Evolutionary conservation across 495 filamentous ascomycete genomes (phyloP), one percentile per base, ranked within the genome.

Genomic region (Xylaria grammica): DNA sequence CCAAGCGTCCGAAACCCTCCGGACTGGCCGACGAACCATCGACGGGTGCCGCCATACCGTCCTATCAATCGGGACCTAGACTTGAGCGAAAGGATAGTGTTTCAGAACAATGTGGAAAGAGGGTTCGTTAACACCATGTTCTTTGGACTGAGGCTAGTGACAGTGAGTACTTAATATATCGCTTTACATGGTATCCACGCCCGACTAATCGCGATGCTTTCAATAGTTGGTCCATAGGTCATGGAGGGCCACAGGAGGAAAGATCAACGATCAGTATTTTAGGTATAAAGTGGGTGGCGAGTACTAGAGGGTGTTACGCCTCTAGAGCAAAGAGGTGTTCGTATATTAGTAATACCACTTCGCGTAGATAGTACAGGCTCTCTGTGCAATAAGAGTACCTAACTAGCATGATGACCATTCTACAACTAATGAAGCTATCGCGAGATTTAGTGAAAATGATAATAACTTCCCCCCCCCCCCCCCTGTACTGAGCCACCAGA

Each of bases 51-150:
- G 19, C 63, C 76, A 0, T 81, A 84, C 61, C 74, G 84, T 10
- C 81, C 84, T 10, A 68, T 81, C 10, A 82, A 85, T 64, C 73
- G 61, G 27, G 62, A 81, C n/a, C 73, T 83, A 5, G 76, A 82
- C 57, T 71, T 66, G 19, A 66, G 44, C 2, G 67, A 81, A 40
- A 61, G 84, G 56, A 72, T 78, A 2, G 76, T 76, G n/a, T 81
- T 80, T n/a, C 68, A 58, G 13, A 82, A 79, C 69, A 56, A 34
- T 6, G 67, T 71, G 5, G 83, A 86, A 69, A 70, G 65, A 49
- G 75, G 68, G 20, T 84, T 87, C 58, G 73, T 85, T 51, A 74
- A 74, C 49, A 66, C 79, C 1, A 85, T 88, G 84, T 77, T 86
- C 52, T 77, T 79, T 10, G 84, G 84, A 5, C 80, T 84, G 9